Evolutionary conservation across 257 asterid species (phyloP), one percentile per base, ranked within the genome.

Genomic region (Parsonsia alboflavescens): DNA sequence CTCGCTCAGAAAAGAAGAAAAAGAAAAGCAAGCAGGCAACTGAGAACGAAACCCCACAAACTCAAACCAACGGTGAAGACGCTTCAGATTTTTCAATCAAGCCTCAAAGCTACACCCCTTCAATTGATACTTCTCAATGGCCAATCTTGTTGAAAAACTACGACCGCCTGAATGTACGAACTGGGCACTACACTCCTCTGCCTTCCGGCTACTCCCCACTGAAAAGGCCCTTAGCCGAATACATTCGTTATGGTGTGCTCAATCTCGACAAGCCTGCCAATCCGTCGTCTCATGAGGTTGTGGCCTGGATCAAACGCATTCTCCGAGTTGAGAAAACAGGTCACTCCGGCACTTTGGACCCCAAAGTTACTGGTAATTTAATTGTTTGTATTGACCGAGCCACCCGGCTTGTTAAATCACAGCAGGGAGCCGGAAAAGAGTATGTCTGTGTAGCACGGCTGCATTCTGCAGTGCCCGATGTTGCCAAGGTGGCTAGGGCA

Each of bases 341-440:
- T 12, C 98, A 93, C 70, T 88, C 96, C n/a, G 98, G 98, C 10
- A 93, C 98, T 0, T 82, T 93, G 30, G 98, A 93, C 79, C 98
- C 98, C 13, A 93, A 93, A 64, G 98, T 93, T 69, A 93, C 98
- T 8, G 98, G 98, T 2, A 93, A 93, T 50, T 82, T 93, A 80
- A 91, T 93, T 78, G 98, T 93, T 21, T 93, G 98, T 66, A 89
- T 93, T 33, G 98, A 93, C 78, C 82, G 98, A 4, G 98, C 98
- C 4, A 93, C 98, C 10, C 92, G 98, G 30, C 83, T 93, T 81
- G 98, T 93, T 75, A 93, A 93, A 48, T 89, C 96, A 52, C 98
- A 91, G 86, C 98, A 93, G 80, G 98, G 98, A 0, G 98, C 98
- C 6, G 98, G 98, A 49, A 93, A 93, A 28, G 98, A 93, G 84